Conservation (phyloP, 2,329 filamentous ascomycete genomes). For the Colletotrichum sp. region DNA sequence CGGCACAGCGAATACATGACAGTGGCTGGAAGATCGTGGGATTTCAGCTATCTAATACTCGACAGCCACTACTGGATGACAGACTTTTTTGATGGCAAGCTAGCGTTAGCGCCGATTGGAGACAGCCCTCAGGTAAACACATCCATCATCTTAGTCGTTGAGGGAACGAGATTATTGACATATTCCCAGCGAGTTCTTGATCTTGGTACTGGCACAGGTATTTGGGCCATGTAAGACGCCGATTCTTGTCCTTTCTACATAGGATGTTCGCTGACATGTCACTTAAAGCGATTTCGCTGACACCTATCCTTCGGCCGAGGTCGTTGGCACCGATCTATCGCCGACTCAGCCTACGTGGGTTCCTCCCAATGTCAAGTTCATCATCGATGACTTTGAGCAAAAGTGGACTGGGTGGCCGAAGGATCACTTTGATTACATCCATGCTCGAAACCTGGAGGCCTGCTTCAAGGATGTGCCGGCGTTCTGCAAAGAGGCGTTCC, state of each 20-base stretch:
- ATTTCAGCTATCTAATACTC: background rate
- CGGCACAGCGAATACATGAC: too few species aligned
- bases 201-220: conserved; percentile 47
- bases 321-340: conserved; percentile 59
- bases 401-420: conserved; percentile 45
- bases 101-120: conserved; percentile 41
- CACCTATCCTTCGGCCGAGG: conserved; percentile 46
- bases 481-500: conserved; percentile 56
- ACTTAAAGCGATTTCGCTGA: conserved; percentile 51
- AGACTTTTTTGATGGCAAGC: conserved; percentile 34
- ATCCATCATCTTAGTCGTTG: too few species aligned
- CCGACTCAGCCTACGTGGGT: conserved; percentile 47
- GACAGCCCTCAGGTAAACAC: conserved; percentile 24
- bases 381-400: conserved; percentile 37
- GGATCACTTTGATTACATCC: conserved; percentile 63
- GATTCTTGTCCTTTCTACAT: too few species aligned
- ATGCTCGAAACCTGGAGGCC: conserved; percentile 63
- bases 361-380: conserved; percentile 38
- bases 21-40: too few species aligned
- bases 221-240: conserved; percentile 43
- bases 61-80: conserved; percentile 1
- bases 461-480: conserved; percentile 60
- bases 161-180: too few species aligned
- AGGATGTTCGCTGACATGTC: background rate
- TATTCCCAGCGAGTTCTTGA: conserved; percentile 42